Evolutionary conservation across 1,284 basidiomycete species (phyloP).

Genomic region (Microbotryum lychnidis-dioicae): DNA sequence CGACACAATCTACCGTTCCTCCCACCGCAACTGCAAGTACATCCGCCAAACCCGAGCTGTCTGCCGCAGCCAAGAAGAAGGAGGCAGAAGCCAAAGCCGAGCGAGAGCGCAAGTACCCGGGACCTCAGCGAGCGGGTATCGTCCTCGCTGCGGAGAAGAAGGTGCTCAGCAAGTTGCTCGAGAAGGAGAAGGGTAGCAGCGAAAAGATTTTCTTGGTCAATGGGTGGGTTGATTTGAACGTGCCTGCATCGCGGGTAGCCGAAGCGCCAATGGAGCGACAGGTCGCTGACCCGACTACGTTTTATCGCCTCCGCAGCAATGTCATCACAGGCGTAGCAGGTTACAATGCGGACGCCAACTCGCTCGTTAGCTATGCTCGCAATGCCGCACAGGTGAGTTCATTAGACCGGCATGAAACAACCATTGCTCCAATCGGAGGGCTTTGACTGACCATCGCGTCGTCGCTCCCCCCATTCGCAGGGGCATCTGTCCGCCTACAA

Average conservation of each 20-base stretch:
- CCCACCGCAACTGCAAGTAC: slow-evolving; percentile 4
- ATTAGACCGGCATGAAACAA: neutral
- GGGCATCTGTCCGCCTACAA: slow-evolving; percentile 81
- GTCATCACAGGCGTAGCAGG: slow-evolving; percentile 92
- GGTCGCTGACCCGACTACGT: slow-evolving; percentile 6
- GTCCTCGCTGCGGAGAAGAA: slow-evolving; percentile 99
- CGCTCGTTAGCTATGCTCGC: slow-evolving; percentile 89
- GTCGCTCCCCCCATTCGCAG: slow-evolving; percentile 6
- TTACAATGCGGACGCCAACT: slow-evolving; percentile 94
- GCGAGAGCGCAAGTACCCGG: slow-evolving; percentile 31
- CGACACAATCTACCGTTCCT: slow-evolving; percentile 8
- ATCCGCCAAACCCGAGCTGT: slow-evolving; percentile 24
- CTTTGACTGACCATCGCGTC: neutral
- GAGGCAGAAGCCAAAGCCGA: slow-evolving; percentile 29
- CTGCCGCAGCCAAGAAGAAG: slow-evolving; percentile 32
- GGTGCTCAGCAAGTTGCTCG: slow-evolving; percentile 93
- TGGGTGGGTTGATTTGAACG: slow-evolving; percentile 42
- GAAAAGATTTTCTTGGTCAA: slow-evolving; percentile 97
- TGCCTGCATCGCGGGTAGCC: neutral
- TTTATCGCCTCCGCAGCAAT: slow-evolving; percentile 53
- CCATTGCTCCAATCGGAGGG: neutral
- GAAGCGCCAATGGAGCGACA: slow-evolving; percentile 45
- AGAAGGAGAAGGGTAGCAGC: slow-evolving; percentile 86
- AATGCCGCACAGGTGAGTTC: slow-evolving; percentile 63
- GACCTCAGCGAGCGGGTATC: slow-evolving; percentile 52